Base-by-base conservation (phyloP, 805 yeast genomes). In the Monosporozyma siamensis region DNA sequence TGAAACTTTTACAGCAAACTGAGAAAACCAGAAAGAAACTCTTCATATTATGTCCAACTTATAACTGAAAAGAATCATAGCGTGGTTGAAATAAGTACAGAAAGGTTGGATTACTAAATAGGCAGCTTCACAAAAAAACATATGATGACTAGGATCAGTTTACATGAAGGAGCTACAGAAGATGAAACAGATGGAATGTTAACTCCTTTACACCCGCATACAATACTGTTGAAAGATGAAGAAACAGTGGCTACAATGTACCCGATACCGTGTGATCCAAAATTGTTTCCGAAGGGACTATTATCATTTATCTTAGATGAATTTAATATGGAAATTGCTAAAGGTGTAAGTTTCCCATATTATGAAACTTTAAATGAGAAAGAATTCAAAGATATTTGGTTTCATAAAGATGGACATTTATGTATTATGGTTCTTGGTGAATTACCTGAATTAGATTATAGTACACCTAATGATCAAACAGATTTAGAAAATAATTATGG, bases 241-340 rank as follows among this genome's bases (percentile, higher is more conserved):
- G 92, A 85, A 50, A 88, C 97, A 1, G 78, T 89, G 0, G 97
- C 97, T 1, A 89, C 97, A 3, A 80, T 92, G 45, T 87, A 86
- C 56, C 97, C 98, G 4, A 75, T 90, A 11, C 73, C 77, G 23
- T 70, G 79, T 0, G 71, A 71, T 21, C 78, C 79, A 44, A 56
- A 54, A n/a, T 45, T 54, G 31, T 66, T 90, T 10, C 97, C 97
- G 0, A 74, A 77, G 2, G 90, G 87, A 0, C 67, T 90, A 22
- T 61, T 87, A 31, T 82, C 83, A 15, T 89, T 90, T 56, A 60
- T 90, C 34, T 78, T 90, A 48, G 97, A 89, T 58, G 97, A 92
- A 63, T 85, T 84, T 65, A 90, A 90, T 61, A 82, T 83, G 78
- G 98, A 90, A 59, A 77, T 90, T 20, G 89, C 81, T 47, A 71